Evolutionary conservation across 371 early-diverging fungal species (phyloP), one percentile per base, ranked within the genome.

Genomic region (Synchytrium microbalum): DNA sequence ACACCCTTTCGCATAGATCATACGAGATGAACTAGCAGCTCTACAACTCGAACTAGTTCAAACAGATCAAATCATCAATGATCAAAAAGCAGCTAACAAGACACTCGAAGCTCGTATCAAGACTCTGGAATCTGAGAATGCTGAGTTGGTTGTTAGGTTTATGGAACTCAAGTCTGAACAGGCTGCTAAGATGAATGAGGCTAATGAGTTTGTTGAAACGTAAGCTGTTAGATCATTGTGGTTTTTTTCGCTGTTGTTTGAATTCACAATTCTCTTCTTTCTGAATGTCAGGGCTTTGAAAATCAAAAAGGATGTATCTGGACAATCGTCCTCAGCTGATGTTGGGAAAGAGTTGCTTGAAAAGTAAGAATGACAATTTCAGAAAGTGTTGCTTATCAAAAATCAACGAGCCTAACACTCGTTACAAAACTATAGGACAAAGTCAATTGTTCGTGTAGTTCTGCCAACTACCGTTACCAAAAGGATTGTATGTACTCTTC

Each of bases 1-100:
- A 8, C 32, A 3, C 2, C 38, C 55, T 3, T 14, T 13, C 28
- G 32, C 63, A 51, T 69, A 88, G 86, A 79, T 92, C 16, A 73
- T 97, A 33, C 91, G 91, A 76, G 98, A 97, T 72, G 98, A 97
- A 77, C 74, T 92, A 32, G 79, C 89, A 25, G 88, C 95, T 1
- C 68, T 91, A 57, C 93, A 94, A 63, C 81, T 97, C 27, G 98
- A 97, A 65, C 83, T 96, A 58, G 80, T 81, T 1, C 91, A 92
- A 65, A 80, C 84, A 14, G 96, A 95, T 62, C 89, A 90, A 64
- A n/a, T n/a, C n/a, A n/a, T n/a, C n/a, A n/a, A n/a, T n/a, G n/a
- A n/a, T n/a, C n/a, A n/a, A n/a, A n/a, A n/a, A n/a, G n/a, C n/a
- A n/a, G n/a, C n/a, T n/a, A n/a, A n/a, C n/a, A 79, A 86, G 54